These are phyloP conservation scores for Coniochaeta pulveracea DNA, from an alignment of 2,329 filamentous ascomycete genomes.

Conservation along the genomic window DNA sequence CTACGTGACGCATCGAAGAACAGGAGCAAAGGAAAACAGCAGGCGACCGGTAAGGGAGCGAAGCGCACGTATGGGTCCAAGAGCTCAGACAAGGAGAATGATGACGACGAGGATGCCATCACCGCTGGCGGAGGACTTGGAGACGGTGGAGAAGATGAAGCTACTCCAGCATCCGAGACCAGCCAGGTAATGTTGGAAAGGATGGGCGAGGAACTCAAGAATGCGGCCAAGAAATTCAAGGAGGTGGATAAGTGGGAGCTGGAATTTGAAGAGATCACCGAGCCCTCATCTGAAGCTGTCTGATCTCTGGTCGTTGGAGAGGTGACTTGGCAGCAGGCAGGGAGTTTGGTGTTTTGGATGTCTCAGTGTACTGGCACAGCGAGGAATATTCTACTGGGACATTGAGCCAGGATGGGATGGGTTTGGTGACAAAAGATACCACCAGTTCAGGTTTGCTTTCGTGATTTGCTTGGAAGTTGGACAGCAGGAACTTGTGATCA, in stretches of 20 bases:
- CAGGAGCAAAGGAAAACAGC: conserved; percentile 15
- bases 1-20: conserved; percentile 8
- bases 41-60: conserved; percentile 9
- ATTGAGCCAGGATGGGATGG: too few species aligned
- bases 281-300: conserved; percentile 46
- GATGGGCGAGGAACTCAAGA: conserved; percentile 40
- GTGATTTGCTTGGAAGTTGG: too few species aligned
- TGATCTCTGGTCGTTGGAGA: too few species aligned
- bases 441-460: too few species aligned
- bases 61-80: conserved; percentile 37
- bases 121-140: conserved; percentile 8
- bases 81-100: conserved; percentile 49
- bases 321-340: too few species aligned
- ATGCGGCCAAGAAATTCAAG: conserved; percentile 50
- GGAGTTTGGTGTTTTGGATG: too few species aligned
- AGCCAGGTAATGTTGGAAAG: conserved; percentile 21
- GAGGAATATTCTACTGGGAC: too few species aligned
- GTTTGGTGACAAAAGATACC: too few species aligned
- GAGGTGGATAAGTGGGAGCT: conserved; percentile 61
- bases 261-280: conserved; percentile 52
- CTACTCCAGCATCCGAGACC: conserved; percentile 17
- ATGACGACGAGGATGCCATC: conserved; percentile 20
- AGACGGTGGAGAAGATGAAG: conserved; percentile 12
- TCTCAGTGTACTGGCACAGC: too few species aligned
- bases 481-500: too few species aligned